These are phyloP conservation scores for Pichia occidentalis DNA, from an alignment of 805 yeast genomes.

Conservation along the genomic window DNA sequence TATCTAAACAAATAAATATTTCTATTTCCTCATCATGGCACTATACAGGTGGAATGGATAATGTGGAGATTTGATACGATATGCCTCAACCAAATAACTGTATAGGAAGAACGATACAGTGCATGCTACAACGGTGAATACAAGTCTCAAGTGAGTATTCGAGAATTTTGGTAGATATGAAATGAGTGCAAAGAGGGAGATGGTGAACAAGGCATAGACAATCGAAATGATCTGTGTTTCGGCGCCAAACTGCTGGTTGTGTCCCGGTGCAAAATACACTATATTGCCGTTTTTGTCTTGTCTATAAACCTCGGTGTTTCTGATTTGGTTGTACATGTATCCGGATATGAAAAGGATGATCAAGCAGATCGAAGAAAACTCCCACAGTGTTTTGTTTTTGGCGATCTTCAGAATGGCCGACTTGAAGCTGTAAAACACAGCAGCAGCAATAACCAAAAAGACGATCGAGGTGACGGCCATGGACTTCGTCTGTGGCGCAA, in stretches of 20 bases:
- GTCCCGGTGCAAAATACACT: conserved; percentile 45
- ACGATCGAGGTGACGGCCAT: conserved; percentile 32
- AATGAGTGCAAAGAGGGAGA: conserved; percentile 51
- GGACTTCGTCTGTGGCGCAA: conserved; percentile 4
- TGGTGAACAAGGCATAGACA: conserved; percentile 62
- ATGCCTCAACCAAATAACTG: conserved; percentile 59
- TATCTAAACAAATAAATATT: background rate
- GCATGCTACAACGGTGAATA: conserved; percentile 41
- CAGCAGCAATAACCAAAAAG: conserved; percentile 25
- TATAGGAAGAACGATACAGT: conserved; percentile 47
- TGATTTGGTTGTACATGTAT: conserved; percentile 87
- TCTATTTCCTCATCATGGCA: background rate
- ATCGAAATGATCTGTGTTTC: conserved; percentile 85
- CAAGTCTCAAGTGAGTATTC: conserved; percentile 40
- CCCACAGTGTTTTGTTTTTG: conserved; percentile 63
- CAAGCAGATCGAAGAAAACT: conserved; percentile 51
- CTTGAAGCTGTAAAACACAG: conserved; percentile 26
- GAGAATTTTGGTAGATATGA: conserved; percentile 47
- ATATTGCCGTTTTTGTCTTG: conserved; percentile 33
- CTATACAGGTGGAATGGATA: conserved; percentile 61
- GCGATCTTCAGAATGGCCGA: conserved; percentile 35
- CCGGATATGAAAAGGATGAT: conserved; percentile 77
- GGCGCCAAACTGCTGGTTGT: conserved; percentile 71
- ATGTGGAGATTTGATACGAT: conserved; percentile 61
- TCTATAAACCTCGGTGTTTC: conserved; percentile 60